Base-by-base conservation (phyloP, 2,329 filamentous ascomycete species). In the Diaporthe velutina region DNA sequence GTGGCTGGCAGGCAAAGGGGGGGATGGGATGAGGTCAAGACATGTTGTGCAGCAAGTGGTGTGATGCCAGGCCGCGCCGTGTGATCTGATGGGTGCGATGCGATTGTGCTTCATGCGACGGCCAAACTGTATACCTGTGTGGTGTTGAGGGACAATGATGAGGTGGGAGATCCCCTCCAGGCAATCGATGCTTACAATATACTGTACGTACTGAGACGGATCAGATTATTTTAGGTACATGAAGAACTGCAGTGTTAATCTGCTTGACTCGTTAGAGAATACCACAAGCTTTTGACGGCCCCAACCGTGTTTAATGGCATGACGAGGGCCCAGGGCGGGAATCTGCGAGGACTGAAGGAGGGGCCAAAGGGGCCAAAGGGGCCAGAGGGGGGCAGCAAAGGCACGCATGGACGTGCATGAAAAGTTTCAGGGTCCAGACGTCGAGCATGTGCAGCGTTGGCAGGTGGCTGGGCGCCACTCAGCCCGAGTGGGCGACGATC, bases 381-480 rank as follows among this genome's bases (percentile, higher is more conserved):
- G 33, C 22, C 40, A 7, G 4, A 40, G 12, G 54, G 54, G 54
- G 40, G 17, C 30, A 28, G 33, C 6, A 35, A 25, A 8, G 22
- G 28, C 42, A 8, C 28, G 61, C 61, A 67, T 67, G 61, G 61
- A 50, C 61, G 30, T 67, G 61, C 61, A 67, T 67, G 45, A n/a
- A 67, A 67, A 67, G 61, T 38, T 67, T 67, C 64, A 67, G 64
- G 64, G 64, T 67, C 64, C 64, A 67, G 64, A 67, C 64, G 64
- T 52, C 45, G 33, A 67, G 30, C 3, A 12, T 22, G 12, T 67
- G 64, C 64, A 67, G 64, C 35, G 45, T 30, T 67, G 64, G 64
- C 64, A 30, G 64, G 64, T 67, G 64, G 64, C 64, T 67, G 64
- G 64, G 64, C 64, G 64, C 45, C 61, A 50, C 40, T 61, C 61